phyloP scores from a whole-genome alignment of 768 basidiomycete genomes.

The Lactifluus piperatus region DNA sequence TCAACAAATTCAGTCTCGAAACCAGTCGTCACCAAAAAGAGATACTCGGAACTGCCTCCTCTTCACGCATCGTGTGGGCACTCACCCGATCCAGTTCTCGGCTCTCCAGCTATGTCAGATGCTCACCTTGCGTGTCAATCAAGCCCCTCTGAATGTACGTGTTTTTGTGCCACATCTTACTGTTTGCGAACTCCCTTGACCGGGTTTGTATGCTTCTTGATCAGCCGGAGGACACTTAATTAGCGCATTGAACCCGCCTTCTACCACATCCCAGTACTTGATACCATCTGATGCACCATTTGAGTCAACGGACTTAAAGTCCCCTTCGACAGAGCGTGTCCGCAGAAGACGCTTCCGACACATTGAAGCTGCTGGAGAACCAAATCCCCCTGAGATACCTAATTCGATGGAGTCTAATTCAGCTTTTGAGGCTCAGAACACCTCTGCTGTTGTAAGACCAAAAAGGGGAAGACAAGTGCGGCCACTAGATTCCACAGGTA shows the following conservation, averaged over 20 bases:
- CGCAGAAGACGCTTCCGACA: neutral
- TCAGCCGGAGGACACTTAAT: neutral
- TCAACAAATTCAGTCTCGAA: neutral
- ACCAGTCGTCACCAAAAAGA: constrained; percentile 37
- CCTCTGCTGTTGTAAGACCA: neutral
- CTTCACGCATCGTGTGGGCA: constrained; percentile 37
- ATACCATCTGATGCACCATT: neutral
- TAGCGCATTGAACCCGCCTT: neutral
- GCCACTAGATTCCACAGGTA: neutral
- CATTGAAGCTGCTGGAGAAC: neutral
- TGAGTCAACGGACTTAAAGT: neutral
- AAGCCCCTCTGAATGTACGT: neutral
- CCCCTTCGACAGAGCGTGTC: neutral
- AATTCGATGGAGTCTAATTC: neutral
- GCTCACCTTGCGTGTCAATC: neutral
- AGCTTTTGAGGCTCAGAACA: neutral
- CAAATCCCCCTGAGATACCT: neutral
- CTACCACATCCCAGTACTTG: neutral
- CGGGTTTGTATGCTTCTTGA: neutral
- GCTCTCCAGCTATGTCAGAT: neutral
- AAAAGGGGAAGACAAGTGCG: neutral
- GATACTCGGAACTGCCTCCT: constrained; percentile 49
- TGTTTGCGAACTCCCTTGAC: neutral
- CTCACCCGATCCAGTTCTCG: constrained; percentile 33
- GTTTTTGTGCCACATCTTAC: neutral